Conservation (phyloP, 257 asterid species). For the Mentha longifolia region DNA sequence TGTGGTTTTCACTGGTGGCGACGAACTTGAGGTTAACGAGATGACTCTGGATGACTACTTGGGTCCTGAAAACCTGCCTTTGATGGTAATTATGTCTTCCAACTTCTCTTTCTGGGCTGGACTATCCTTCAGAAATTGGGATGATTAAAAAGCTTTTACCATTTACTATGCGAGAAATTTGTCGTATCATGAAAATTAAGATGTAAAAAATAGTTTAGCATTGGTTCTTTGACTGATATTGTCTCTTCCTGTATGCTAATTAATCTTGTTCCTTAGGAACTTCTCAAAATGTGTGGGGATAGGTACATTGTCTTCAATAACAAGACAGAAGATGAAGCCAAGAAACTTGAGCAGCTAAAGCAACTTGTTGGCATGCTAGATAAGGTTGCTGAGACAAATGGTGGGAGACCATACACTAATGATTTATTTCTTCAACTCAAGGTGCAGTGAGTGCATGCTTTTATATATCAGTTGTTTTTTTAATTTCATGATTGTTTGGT, state of each 20-base stretch:
- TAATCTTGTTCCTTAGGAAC: too few species aligned
- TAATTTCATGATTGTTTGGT: neutral
- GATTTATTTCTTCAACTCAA: slow-evolving; percentile 57
- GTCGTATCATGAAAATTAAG: too few species aligned
- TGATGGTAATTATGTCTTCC: too few species aligned
- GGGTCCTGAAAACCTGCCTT: slow-evolving; percentile 58
- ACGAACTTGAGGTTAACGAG: slow-evolving; percentile 71
- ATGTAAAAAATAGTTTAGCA: too few species aligned
- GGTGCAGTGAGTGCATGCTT: slow-evolving; percentile 44
- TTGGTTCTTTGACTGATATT: too few species aligned
- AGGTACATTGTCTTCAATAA: slow-evolving; percentile 70
- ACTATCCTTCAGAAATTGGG: too few species aligned
- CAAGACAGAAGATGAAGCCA: slow-evolving; percentile 55
- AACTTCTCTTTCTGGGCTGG: too few species aligned
- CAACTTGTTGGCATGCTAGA: slow-evolving; percentile 59
- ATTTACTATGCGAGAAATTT: too few species aligned
- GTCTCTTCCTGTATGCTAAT: too few species aligned
- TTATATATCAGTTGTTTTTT: neutral
- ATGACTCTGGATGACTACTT: slow-evolving; percentile 65
- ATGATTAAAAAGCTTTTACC: too few species aligned
- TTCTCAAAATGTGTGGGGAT: slow-evolving; percentile 58
- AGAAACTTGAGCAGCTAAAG: slow-evolving; percentile 52
- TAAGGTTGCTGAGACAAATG: slow-evolving; percentile 51
- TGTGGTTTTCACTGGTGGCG: slow-evolving; percentile 85
- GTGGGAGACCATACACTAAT: slow-evolving; percentile 67